phyloP scores from a whole-genome alignment of 768 basidiomycete genomes.

The Lyophyllum atratum region DNA sequence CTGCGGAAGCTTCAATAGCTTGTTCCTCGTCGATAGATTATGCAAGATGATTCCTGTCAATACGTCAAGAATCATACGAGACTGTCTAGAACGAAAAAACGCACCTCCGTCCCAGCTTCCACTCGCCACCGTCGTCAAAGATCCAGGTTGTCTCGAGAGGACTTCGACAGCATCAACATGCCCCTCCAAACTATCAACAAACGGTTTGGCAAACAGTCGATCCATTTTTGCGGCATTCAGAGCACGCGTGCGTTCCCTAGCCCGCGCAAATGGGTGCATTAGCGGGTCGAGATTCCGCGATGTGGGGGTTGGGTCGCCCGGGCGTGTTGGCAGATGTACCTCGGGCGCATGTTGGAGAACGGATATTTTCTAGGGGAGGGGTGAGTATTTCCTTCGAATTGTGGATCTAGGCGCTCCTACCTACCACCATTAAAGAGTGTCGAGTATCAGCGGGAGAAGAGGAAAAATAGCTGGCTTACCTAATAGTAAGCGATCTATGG shows the following conservation, averaged over 20 bases:
- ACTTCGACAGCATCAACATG: constrained; percentile 95
- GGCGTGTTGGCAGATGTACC: constrained; percentile 68
- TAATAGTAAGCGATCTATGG: neutral
- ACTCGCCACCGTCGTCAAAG: constrained; percentile 80
- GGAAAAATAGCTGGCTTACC: neutral
- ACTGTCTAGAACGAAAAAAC: constrained; percentile 29
- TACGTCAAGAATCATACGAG: neutral
- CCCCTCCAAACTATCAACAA: constrained; percentile 86
- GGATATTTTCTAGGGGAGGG: constrained; percentile 70
- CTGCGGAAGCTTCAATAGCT: constrained; percentile 55
- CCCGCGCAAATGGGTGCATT: constrained; percentile 93
- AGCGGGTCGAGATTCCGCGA: constrained; percentile 92
- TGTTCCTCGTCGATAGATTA: constrained; percentile 62
- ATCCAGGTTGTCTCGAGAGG: constrained; percentile 69
- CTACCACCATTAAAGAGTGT: constrained; percentile 1
- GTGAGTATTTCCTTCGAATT: neutral
- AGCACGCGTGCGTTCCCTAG: constrained; percentile 91
- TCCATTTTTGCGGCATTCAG: constrained; percentile 97
- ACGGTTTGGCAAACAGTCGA: constrained; percentile 96
- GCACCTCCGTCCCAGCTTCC: constrained; percentile 95
- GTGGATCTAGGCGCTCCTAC: neutral
- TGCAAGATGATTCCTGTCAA: constrained; percentile 81
- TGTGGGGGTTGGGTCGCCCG: constrained; percentile 84
- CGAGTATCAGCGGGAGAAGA: neutral
- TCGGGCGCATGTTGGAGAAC: constrained; percentile 85